Base-by-base conservation (phyloP, 1,284 basidiomycete genomes). In the Agaricales sp. region DNA sequence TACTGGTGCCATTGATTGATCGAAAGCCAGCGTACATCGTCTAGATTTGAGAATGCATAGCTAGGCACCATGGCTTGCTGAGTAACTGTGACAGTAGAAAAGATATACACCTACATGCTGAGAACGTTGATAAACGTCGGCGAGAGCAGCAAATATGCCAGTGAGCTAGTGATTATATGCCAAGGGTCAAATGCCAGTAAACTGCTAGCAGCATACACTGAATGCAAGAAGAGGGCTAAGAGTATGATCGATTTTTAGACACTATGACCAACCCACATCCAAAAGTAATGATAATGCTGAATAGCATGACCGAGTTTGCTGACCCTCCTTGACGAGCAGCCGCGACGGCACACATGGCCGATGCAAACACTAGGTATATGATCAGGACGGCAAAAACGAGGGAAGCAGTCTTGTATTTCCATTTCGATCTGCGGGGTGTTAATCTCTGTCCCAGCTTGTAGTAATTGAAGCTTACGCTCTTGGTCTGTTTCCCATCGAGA, bases 401-500 rank as follows among this genome's bases (percentile, higher is more conserved):
- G 4, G 90, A 82, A 0, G 85, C 82, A 2, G 82, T 68, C 59
- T 82, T 83, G 67, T 96, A 97, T 70, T 96, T 96, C 75, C 80
- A 83, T 55, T 78, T 78, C 1, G 89, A 75, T 1, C 89, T 92
- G 58, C 24, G 23, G 35, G 14, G n/a, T n/a, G n/a, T n/a, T 16
- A 22, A 16, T 19, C 51, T 14, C 13, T 41, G 6, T 12, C 48
- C 45, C 45, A 35, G 22, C 19, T 16, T 45, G 25, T 25, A 38
- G 14, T 24, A 11, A 3, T 16, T 45, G 21, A 47, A 21, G 63
- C 80, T 55, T 61, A 90, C 78, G 90, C 86, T 66, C 84, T 80
- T 1, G 95, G 95, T 54, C 92, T 84, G 64, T 98, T 99, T 3
- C 96, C 95, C 88, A 99, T 94, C 0, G 92, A 89, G 63, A 99